Percentiles rank a stretch among this genome's conserved stretches.
Evolutionary conservation across 2,329 filamentous ascomycete genomes (phyloP).

Genomic region (Talaromyces funiculosus): DNA sequence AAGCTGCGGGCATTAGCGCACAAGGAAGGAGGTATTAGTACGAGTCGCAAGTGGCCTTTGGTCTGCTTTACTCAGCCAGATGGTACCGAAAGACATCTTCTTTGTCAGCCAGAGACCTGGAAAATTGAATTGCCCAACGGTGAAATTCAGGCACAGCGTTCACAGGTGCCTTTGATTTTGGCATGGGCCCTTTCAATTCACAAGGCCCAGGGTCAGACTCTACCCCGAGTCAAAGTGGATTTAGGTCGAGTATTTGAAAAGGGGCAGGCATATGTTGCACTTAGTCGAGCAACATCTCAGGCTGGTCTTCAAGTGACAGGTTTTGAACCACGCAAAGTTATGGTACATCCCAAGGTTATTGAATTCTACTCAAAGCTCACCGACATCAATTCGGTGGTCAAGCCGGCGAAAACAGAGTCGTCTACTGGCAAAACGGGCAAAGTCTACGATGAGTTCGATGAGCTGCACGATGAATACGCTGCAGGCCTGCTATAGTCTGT

Average conservation of each 20-base stretch:
- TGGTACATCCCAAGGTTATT: slow-evolving; percentile 84
- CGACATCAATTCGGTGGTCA: slow-evolving; percentile 56
- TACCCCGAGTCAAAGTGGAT: slow-evolving; percentile 91
- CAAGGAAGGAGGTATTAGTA: slow-evolving; percentile 42
- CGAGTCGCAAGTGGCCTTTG: slow-evolving; percentile 64
- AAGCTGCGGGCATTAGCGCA: slow-evolving; percentile 53
- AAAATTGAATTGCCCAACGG: slow-evolving; percentile 96
- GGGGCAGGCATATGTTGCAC: slow-evolving; percentile 92
- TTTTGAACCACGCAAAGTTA: slow-evolving; percentile 86
- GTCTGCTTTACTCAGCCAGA: slow-evolving; percentile 79
- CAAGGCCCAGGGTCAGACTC: slow-evolving; percentile 92
- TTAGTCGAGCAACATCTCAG: slow-evolving; percentile 86
- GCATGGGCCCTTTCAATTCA: slow-evolving; percentile 97
- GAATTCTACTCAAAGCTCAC: slow-evolving; percentile 80
- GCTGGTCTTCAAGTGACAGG: slow-evolving; percentile 78
- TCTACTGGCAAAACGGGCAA: slow-evolving; percentile 20
- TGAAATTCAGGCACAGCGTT: slow-evolving; percentile 82
- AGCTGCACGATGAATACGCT: slow-evolving; percentile 32
- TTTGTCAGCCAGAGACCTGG: slow-evolving; percentile 86
- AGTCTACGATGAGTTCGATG: slow-evolving; percentile 41
- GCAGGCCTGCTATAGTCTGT: slow-evolving; percentile 8
- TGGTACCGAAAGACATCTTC: slow-evolving; percentile 66
- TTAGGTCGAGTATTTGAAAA: slow-evolving; percentile 91
- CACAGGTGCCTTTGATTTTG: slow-evolving; percentile 79
- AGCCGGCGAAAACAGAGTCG: slow-evolving; percentile 26